Conservation (phyloP, 345 rosid genomes). For the Moringa oleifera region DNA sequence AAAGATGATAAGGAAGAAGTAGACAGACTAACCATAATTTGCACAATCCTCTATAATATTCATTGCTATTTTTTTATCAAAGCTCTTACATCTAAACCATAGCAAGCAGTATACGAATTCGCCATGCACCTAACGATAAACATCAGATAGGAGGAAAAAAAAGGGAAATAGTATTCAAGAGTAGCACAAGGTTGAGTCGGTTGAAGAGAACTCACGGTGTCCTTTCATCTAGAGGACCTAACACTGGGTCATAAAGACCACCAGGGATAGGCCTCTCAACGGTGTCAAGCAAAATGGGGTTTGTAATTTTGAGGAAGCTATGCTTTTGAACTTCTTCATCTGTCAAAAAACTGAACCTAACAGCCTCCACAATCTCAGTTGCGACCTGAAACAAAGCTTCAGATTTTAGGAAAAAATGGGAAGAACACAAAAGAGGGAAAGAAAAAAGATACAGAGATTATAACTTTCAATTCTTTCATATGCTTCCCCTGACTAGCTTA, state of each 20-base stretch:
- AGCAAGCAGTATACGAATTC: neutral
- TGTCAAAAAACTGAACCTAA: constrained; percentile 46
- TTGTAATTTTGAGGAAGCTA: constrained; percentile 43
- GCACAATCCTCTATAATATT: too few species aligned
- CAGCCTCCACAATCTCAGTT: constrained; percentile 38
- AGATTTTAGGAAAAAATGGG: constrained; percentile 3
- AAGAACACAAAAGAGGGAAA: neutral
- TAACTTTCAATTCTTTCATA: neutral
- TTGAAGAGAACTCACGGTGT: constrained; percentile 28
- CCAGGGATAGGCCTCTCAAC: constrained; percentile 40
- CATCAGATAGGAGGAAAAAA: too few species aligned
- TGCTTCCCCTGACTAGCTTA: neutral
- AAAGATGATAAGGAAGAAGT: neutral
- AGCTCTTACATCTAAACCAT: too few species aligned
- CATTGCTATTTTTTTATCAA: too few species aligned
- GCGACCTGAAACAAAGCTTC: constrained; percentile 32
- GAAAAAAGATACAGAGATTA: neutral
- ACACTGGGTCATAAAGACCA: constrained; percentile 51
- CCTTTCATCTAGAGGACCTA: constrained; percentile 44
- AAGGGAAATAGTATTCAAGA: neutral
- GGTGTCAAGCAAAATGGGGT: constrained; percentile 31
- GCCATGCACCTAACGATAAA: neutral
- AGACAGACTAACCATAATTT: neutral
- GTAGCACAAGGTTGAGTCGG: neutral
- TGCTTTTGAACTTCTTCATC: constrained; percentile 47